Conservation (phyloP, 2,329 filamentous ascomycete species). For the Beauveria asiatica region DNA sequence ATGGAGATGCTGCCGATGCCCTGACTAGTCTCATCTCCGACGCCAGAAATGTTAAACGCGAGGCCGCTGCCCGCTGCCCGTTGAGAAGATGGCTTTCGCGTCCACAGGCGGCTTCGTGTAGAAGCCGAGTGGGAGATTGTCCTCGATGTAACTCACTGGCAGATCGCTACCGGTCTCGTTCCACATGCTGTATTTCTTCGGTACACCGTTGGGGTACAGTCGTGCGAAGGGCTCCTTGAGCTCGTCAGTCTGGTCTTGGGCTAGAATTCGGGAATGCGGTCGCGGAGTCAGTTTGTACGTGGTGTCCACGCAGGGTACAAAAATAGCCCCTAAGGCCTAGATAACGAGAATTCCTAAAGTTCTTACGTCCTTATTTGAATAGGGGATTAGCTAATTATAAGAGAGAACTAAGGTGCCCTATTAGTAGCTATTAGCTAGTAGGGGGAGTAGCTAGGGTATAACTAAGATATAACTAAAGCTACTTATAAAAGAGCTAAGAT, state of each 20-base stretch:
- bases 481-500: too few relatives aligned
- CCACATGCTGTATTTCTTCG: slow-evolving; percentile 26
- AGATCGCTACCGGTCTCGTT: slow-evolving; percentile 18
- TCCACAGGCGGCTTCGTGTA: slow-evolving; percentile 26
- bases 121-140: slow-evolving; percentile 28
- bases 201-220: slow-evolving; percentile 29
- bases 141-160: slow-evolving; percentile 25
- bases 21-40: slow-evolving; percentile 39
- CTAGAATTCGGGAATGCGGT: slow-evolving; percentile 14
- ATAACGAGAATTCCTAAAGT: too few relatives aligned
- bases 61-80: slow-evolving; percentile 26
- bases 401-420: too few relatives aligned
- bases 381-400: too few relatives aligned
- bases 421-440: too few relatives aligned
- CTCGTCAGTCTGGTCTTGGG: slow-evolving; percentile 17
- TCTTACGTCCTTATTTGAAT: too few relatives aligned
- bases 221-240: slow-evolving; percentile 20
- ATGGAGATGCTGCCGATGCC: slow-evolving; percentile 39
- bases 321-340: too few relatives aligned
- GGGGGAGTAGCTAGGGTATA: too few relatives aligned
- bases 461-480: too few relatives aligned
- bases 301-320: too few relatives aligned
- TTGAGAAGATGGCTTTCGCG: slow-evolving; percentile 32
- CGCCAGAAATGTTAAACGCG: slow-evolving; percentile 49
- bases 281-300: neutral